Conservation (phyloP, 2,329 filamentous ascomycete genomes). For the Lojkania enalia region DNA sequence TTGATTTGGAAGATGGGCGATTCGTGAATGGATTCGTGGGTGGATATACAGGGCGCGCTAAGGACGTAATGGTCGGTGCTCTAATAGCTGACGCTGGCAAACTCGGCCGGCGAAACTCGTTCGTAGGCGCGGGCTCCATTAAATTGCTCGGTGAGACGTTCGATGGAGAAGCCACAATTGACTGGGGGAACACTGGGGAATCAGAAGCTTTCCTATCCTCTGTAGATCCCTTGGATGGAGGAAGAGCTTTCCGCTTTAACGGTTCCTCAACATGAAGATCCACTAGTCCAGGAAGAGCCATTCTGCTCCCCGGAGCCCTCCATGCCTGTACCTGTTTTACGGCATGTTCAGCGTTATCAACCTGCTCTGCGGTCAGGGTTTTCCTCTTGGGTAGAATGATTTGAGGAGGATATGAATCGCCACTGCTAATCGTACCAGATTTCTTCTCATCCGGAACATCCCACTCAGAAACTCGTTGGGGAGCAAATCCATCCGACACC, state of each 20-base stretch:
- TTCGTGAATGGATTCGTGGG: constrained; percentile 25
- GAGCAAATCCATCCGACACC: constrained; percentile 47
- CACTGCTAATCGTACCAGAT: constrained; percentile 39
- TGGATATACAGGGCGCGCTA: constrained; percentile 41
- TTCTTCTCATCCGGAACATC: constrained; percentile 39
- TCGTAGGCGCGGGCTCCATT: neutral
- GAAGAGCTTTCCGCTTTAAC: constrained; percentile 24
- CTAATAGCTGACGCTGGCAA: constrained; percentile 34
- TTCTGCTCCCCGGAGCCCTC: constrained; percentile 11
- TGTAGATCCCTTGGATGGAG: constrained; percentile 9
- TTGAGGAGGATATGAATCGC: constrained; percentile 38
- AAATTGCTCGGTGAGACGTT: neutral
- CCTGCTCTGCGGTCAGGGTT: constrained; percentile 49
- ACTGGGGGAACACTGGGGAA: constrained; percentile 14
- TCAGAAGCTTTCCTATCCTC: constrained; percentile 15
- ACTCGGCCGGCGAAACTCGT: constrained; percentile 33
- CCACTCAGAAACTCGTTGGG: constrained; percentile 25
- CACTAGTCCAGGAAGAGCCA: constrained; percentile 26
- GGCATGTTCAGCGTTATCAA: constrained; percentile 40
- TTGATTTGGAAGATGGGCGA: constrained; percentile 33
- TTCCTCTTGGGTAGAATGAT: constrained; percentile 50
- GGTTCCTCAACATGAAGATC: constrained; percentile 17
- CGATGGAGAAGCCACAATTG: neutral
- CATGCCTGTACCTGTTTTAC: constrained; percentile 14
- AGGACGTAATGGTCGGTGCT: constrained; percentile 39